These are phyloP conservation scores for Stemphylium lycopersici DNA, from an alignment of 2,329 filamentous ascomycete genomes.

Conservation along the genomic window DNA sequence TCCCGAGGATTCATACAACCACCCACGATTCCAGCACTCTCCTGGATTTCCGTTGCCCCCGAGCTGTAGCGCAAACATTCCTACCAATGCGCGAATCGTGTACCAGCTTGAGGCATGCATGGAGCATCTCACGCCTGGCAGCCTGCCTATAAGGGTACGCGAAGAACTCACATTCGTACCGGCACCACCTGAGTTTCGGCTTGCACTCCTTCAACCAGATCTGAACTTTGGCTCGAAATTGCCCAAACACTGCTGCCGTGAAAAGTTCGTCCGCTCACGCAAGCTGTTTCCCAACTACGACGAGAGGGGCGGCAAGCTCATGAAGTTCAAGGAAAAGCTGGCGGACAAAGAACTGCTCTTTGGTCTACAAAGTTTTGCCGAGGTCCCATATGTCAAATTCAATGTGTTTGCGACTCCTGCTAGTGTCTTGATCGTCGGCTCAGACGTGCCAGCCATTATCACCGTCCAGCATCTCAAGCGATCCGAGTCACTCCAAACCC, in stretches of 20 bases:
- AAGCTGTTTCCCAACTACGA: constrained; percentile 29
- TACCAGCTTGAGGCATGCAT: constrained; percentile 27
- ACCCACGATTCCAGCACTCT: constrained; percentile 34
- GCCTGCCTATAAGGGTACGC: constrained; percentile 6
- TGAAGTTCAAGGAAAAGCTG: constrained; percentile 28
- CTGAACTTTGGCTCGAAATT: constrained; percentile 19
- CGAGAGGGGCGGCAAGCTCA: constrained; percentile 22
- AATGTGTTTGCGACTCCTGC: constrained; percentile 29
- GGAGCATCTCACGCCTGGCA: constrained; percentile 7
- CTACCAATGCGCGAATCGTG: constrained; percentile 15
- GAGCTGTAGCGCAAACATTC: constrained; percentile 9
- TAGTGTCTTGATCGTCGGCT: constrained; percentile 27
- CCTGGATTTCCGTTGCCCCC: constrained; percentile 29
- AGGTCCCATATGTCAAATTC: constrained; percentile 32
- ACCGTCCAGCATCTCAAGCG: constrained; percentile 33
- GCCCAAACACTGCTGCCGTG: constrained; percentile 24
- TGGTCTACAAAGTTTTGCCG: constrained; percentile 23
- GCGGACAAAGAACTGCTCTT: constrained; percentile 32
- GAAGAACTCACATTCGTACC: constrained; percentile 19
- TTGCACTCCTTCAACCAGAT: constrained; percentile 23
- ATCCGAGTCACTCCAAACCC: constrained; percentile 28
- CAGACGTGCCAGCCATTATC: constrained; percentile 21
- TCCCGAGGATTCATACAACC: constrained; percentile 24
- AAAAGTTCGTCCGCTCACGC: constrained; percentile 32
- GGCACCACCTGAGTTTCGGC: constrained; percentile 23